These are phyloP conservation scores for Lodderomyces orthopsilosis DNA, from an alignment of 1,139 yeast species.

Conservation along the genomic window DNA sequence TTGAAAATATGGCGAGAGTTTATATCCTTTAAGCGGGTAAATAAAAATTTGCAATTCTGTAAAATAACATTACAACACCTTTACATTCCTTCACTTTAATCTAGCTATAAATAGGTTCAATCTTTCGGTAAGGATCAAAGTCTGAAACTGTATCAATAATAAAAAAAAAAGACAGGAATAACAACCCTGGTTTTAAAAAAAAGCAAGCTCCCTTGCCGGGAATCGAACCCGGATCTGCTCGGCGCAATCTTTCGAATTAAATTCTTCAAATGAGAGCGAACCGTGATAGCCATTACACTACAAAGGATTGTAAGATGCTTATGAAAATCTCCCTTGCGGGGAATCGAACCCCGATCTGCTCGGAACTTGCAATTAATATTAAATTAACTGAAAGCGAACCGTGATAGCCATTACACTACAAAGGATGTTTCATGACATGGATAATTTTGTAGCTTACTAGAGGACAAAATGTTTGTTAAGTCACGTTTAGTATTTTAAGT, in stretches of 20 bases:
- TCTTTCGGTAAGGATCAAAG: no score
- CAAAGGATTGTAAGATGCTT: constrained; percentile 4
- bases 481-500: neutral
- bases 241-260: constrained; percentile 2
- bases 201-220: constrained; percentile 9
- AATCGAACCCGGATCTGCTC: constrained; percentile 12
- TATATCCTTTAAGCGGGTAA: no score
- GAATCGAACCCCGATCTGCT: constrained; percentile 12
- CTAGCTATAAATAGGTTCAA: no score
- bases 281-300: constrained; percentile 12
- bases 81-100: no score
- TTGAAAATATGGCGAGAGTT: no score
- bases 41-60: no score
- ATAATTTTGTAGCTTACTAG: neutral
- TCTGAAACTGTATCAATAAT: no score
- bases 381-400: constrained; percentile 10
- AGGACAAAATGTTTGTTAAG: neutral
- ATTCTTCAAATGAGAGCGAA: constrained; percentile 8
- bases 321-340: constrained; percentile 9
- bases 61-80: no score
- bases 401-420: constrained; percentile 12
- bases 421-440: constrained; percentile 3
- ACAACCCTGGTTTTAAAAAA: neutral
- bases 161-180: neutral
- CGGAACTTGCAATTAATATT: constrained; percentile 5